Evolutionary conservation across 2,329 filamentous ascomycete genomes (phyloP), one percentile per base, ranked within the genome.

Genomic region (Verticillium albo-atrum): DNA sequence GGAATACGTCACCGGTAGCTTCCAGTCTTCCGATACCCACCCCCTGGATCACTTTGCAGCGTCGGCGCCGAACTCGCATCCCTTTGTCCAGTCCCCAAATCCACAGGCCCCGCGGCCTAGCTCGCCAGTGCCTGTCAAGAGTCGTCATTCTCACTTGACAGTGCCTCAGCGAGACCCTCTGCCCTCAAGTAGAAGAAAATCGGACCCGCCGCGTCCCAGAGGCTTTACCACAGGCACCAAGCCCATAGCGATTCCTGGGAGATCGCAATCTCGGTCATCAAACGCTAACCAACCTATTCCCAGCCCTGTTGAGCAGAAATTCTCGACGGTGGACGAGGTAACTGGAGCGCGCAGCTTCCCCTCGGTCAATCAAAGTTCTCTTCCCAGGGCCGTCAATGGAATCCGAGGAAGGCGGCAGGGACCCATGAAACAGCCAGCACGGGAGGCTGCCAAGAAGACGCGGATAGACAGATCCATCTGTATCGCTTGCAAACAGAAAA

Each of bases 401-500:
- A 32, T 20, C 15, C 61, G 63, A 14, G 63, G 63, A 12, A 56
- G 53, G 14, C 62, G 63, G 6, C 42, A 26, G 3, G 58, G 62
- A 6, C 62, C 62, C 4, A 62, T 64, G 60, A 32, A 63, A 9
- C 10, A 34, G 6, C 42, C 42, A 5, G 57, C 58, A 12, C 58
- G 60, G 20, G 60, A 42, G 3, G 26, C 54, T 17, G 63, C 63
- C 20, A 64, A 60, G 26, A 57, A 59, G 30, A 62, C 60, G 10
- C 56, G 63, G 15, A 60, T 59, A 23, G 58, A 56, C n/a, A 64
- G 60, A 54, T 62, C 57, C 20, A 60, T 64, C 2, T 64, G 63
- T 50, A 64, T 64, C 42, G 54, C 60, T 17, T 64, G 63, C 60
- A 64, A 63, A 28, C 56, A 57, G 7, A 54, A 58, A 2, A 64